Conservation (phyloP, 495 filamentous ascomycete species). For the Penicillium riverlandense region DNA sequence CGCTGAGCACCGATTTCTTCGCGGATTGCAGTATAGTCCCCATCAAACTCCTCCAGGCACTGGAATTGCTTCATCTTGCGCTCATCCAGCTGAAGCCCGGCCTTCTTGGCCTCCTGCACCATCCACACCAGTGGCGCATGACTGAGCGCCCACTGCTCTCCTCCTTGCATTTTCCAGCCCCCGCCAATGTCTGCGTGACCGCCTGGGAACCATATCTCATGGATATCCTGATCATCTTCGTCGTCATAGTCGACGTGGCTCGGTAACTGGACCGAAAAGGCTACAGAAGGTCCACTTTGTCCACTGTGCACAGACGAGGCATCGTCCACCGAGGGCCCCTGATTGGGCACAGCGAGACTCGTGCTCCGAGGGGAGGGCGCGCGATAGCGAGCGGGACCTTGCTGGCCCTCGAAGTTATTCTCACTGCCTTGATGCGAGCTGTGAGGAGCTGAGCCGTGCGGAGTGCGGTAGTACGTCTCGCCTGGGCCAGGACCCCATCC, state of each 20-base stretch:
- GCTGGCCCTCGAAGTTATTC: background rate
- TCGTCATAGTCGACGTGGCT: slow-evolving; percentile 50
- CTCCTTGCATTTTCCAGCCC: slow-evolving; percentile 61
- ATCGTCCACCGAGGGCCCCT: slow-evolving; percentile 24
- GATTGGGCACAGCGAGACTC: slow-evolving; percentile 25
- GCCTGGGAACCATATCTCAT: slow-evolving; percentile 80
- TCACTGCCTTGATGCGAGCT: slow-evolving; percentile 9
- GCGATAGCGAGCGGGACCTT: slow-evolving; percentile 31
- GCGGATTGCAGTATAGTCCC: slow-evolving; percentile 36
- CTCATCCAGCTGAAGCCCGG: slow-evolving; percentile 64
- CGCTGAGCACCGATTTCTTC: slow-evolving; percentile 30
- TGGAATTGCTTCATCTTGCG: slow-evolving; percentile 62
- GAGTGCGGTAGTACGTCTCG: slow-evolving; percentile 29
- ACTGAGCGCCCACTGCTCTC: slow-evolving; percentile 53
- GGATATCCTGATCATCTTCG: slow-evolving; percentile 63
- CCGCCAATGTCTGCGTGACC: slow-evolving; percentile 80
- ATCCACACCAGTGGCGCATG: slow-evolving; percentile 80
- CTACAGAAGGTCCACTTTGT: slow-evolving; percentile 30
- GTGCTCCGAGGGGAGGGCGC: slow-evolving; percentile 22
- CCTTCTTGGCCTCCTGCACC: slow-evolving; percentile 69
- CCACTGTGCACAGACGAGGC: slow-evolving; percentile 29
- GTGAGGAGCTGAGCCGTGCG: slow-evolving; percentile 15
- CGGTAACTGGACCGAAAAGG: slow-evolving; percentile 29
- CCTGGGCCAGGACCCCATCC: slow-evolving; percentile 17
- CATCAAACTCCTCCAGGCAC: slow-evolving; percentile 46